Evolutionary conservation across 2,329 filamentous ascomycete genomes (phyloP).

Genomic region (Fusarium virguliforme): DNA sequence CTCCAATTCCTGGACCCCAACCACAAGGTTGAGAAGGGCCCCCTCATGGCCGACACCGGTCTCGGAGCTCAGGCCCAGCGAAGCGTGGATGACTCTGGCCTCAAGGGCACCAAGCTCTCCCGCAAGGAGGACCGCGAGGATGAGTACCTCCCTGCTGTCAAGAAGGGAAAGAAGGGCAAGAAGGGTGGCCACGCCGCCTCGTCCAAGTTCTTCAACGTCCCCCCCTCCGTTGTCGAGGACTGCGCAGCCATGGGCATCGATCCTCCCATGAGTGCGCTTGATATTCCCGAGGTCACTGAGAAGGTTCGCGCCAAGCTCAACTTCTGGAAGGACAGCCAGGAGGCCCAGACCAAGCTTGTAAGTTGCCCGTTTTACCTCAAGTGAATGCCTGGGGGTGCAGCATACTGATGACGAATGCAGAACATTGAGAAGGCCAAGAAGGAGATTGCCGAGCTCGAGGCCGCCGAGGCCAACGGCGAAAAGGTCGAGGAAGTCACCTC

Average conservation of each 20-base stretch:
- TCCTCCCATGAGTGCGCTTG: conserved; percentile 87
- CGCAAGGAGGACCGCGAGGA: conserved; percentile 93
- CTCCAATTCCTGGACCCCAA: conserved; percentile 92
- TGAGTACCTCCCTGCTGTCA: conserved; percentile 84
- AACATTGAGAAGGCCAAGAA: conserved; percentile 98
- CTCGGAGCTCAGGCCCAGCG: conserved; percentile 85
- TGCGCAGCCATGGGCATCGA: conserved; percentile 88
- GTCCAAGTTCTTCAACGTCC: conserved; percentile 81
- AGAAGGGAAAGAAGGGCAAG: conserved; percentile 92
- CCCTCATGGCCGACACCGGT: conserved; percentile 76
- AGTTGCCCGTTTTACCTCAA: conserved; percentile 57
- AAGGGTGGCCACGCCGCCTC: conserved; percentile 67
- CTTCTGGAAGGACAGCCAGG: conserved; percentile 93
- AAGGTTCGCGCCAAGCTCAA: conserved; percentile 94
- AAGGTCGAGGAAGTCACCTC: conserved; percentile 70
- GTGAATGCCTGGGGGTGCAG: not conserved
- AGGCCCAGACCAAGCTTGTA: conserved; percentile 90
- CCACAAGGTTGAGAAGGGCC: conserved; percentile 76
- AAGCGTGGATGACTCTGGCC: conserved; percentile 85
- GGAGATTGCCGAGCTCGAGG: conserved; percentile 91
- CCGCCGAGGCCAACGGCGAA: conserved; percentile 66
- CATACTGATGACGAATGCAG: conserved; percentile 66
- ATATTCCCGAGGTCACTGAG: conserved; percentile 85
- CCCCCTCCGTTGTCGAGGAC: conserved; percentile 92
- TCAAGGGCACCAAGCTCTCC: conserved; percentile 88